These are phyloP conservation scores for Claviceps spartinae DNA, from an alignment of 2,329 filamentous ascomycete species.

Conservation along the genomic window DNA sequence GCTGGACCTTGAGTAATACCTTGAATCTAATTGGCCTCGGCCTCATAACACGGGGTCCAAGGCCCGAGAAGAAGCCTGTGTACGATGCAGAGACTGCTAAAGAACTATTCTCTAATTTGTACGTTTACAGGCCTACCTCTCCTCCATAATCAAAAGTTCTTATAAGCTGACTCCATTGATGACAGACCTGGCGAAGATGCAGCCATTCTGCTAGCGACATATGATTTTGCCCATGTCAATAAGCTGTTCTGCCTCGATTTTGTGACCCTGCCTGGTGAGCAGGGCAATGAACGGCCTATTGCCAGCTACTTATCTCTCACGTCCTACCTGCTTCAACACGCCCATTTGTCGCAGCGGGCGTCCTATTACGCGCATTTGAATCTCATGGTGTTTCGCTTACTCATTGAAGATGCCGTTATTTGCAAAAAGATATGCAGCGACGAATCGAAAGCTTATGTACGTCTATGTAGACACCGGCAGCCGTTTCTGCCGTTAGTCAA, in stretches of 20 bases:
- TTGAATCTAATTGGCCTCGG: conserved; percentile 77
- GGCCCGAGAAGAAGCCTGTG: conserved; percentile 40
- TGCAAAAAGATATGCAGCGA: conserved; percentile 77
- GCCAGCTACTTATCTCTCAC: conserved; percentile 73
- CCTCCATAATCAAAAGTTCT: no score
- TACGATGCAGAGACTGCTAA: conserved; percentile 72
- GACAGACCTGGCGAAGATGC: conserved; percentile 64
- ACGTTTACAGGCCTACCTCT: conserved; percentile 22
- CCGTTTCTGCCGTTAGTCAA: conserved; percentile 68
- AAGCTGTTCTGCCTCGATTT: conserved; percentile 87
- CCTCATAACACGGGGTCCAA: conserved; percentile 54
- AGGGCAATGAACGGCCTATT: conserved; percentile 59
- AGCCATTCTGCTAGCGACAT: conserved; percentile 69
- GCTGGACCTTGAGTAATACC: conserved; percentile 72
- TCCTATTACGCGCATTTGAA: conserved; percentile 75
- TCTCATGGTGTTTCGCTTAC: conserved; percentile 69
- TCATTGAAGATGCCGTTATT: conserved; percentile 72
- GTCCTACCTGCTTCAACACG: conserved; percentile 89
- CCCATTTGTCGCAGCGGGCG: conserved; percentile 66
- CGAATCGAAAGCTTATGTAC: conserved; percentile 58
- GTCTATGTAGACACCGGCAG: conserved; percentile 78
- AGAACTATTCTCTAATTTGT: conserved; percentile 67
- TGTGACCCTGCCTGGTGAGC: conserved; percentile 49
- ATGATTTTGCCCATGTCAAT: conserved; percentile 89
- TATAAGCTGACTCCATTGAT: not conserved